Percentiles rank a stretch among this genome's conserved stretches.
Evolutionary conservation across 2,329 filamentous ascomycete genomes (phyloP).

Genomic region (Polytolypa hystricis): DNA sequence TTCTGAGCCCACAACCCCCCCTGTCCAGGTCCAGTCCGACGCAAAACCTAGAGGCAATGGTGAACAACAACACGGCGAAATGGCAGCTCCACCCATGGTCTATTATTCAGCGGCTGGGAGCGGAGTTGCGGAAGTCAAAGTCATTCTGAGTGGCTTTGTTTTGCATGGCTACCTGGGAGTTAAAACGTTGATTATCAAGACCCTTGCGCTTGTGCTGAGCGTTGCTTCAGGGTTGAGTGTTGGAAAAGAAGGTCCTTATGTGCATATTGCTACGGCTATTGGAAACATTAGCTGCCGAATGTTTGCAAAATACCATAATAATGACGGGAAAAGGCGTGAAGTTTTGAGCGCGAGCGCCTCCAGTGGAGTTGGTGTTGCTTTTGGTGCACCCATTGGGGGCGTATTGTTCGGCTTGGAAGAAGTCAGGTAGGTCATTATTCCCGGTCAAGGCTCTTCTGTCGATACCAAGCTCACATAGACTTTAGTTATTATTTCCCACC

Average conservation of each 20-base stretch:
- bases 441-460: not conserved
- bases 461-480: not conserved
- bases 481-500: conserved; percentile 86
- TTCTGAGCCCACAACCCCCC: conserved; percentile 27
- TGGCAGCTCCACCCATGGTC: conserved; percentile 57
- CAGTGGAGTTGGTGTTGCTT: conserved; percentile 84
- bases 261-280: conserved; percentile 93
- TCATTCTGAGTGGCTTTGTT: conserved; percentile 96
- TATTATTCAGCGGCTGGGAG: conserved; percentile 95
- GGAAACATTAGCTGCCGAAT: conserved; percentile 90
- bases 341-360: conserved; percentile 85
- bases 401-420: conserved; percentile 93
- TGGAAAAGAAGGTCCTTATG: conserved; percentile 90
- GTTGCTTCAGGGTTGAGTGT: conserved; percentile 87
- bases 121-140: conserved; percentile 92
- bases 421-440: conserved; percentile 46
- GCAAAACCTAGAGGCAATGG: conserved; percentile 14
- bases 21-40: conserved; percentile 29
- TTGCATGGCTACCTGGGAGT: conserved; percentile 89
- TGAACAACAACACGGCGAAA: conserved; percentile 12
- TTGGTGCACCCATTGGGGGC: conserved; percentile 85
- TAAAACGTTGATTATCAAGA: conserved; percentile 78
- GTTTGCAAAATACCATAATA: conserved; percentile 88
- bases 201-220: conserved; percentile 68
- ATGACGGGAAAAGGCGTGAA: conserved; percentile 88